Percentiles rank a stretch among this genome's conserved stretches.
These are phyloP conservation scores for Paraconiothyrium brasiliense DNA, from an alignment of 2,329 filamentous ascomycete genomes.

Conservation along the genomic window DNA sequence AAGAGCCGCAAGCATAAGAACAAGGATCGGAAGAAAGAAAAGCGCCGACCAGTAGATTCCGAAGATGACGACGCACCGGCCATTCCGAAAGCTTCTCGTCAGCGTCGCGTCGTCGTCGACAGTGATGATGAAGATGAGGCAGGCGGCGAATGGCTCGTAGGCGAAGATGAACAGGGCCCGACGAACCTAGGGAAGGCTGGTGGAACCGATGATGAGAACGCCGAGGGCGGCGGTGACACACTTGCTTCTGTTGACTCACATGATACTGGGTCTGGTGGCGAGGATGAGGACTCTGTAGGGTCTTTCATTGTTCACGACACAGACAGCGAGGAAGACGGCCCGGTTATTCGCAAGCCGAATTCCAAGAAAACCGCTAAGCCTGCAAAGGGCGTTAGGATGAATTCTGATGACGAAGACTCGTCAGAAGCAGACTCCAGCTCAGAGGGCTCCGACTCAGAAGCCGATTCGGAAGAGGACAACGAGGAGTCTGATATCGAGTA, in stretches of 20 bases:
- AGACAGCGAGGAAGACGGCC: conserved; percentile 51
- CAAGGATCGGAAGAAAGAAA: conserved; percentile 46
- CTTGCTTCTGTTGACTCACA: conserved; percentile 77
- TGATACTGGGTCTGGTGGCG: conserved; percentile 64
- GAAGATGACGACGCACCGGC: conserved; percentile 35
- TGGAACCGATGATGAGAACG: conserved; percentile 87
- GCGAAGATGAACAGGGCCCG: conserved; percentile 69
- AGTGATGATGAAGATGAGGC: conserved; percentile 74
- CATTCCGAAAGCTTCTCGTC: conserved; percentile 34
- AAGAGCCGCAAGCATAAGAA: conserved; percentile 57
- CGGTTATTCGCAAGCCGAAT: conserved; percentile 28
- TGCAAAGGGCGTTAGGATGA: conserved; percentile 64
- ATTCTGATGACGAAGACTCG: conserved; percentile 54
- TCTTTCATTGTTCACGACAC: conserved; percentile 51
- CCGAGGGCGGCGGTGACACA: conserved; percentile 85
- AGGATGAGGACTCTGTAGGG: conserved; percentile 53
- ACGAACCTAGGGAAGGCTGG: conserved; percentile 78
- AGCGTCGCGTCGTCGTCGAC: conserved; percentile 63
- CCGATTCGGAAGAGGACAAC: conserved; percentile 56
- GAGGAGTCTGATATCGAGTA: conserved; percentile 52
- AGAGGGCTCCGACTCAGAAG: conserved; percentile 48
- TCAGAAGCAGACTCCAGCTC: conserved; percentile 40
- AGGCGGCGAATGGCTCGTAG: conserved; percentile 82
- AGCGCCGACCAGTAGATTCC: conserved; percentile 56
- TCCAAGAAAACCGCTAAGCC: conserved; percentile 37